Percentiles rank a stretch among this genome's conserved stretches.
These are phyloP conservation scores for Capsicum pubescens DNA, from an alignment of 257 asterid genomes.

Conservation along the genomic window DNA sequence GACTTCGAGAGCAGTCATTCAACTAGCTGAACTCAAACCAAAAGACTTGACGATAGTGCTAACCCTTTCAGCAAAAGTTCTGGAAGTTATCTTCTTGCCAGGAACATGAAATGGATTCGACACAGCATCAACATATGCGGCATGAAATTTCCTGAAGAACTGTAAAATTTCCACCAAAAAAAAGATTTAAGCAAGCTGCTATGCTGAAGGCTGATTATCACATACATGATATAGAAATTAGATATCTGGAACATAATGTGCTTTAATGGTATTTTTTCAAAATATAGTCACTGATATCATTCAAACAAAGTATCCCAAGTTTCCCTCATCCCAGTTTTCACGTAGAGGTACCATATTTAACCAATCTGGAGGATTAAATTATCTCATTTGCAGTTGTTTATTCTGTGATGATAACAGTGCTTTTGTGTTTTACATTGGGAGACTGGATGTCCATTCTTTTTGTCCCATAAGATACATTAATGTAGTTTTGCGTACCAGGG, in stretches of 20 bases:
- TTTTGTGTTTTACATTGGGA: slow-evolving; percentile 9
- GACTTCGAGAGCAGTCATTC: slow-evolving; percentile 40
- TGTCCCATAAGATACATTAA: background rate
- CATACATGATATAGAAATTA: background rate
- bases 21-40: slow-evolving; percentile 63
- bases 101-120: slow-evolving; percentile 98
- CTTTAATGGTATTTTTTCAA: slow-evolving; percentile 4
- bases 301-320: background rate
- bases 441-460: slow-evolving; percentile 16
- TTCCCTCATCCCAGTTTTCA: background rate
- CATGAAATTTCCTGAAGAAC: slow-evolving; percentile 91
- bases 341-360: background rate
- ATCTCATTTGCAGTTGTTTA: slow-evolving; percentile 21
- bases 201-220: background rate
- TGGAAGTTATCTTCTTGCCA: slow-evolving; percentile 90
- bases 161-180: slow-evolving; percentile 42
- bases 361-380: background rate
- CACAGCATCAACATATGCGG: slow-evolving; percentile 96
- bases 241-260: slow-evolving; percentile 1
- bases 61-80: slow-evolving; percentile 80
- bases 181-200: slow-evolving; percentile 31
- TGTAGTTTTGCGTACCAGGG: background rate
- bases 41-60: slow-evolving; percentile 79
- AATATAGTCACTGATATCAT: background rate
- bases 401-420: background rate